These are phyloP conservation scores for Schizosaccharomyces octosporus DNA, from an alignment of 805 yeast genomes.

Conservation along the genomic window DNA sequence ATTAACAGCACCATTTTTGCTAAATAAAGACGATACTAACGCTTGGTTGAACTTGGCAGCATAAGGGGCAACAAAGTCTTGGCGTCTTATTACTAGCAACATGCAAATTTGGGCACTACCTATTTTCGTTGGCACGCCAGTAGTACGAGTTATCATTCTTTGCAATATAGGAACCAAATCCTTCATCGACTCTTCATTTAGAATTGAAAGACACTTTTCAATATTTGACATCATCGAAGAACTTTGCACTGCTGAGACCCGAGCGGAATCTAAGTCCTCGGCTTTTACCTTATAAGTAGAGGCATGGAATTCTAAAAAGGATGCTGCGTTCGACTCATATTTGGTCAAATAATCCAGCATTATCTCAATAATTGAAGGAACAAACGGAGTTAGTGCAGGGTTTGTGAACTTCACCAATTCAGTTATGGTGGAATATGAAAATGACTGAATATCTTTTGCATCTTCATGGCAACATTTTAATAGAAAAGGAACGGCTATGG, in stretches of 20 bases:
- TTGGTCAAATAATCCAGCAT: constrained; percentile 55
- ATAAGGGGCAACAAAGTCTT: constrained; percentile 20
- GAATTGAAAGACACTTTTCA: constrained; percentile 37
- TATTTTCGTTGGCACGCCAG: constrained; percentile 79
- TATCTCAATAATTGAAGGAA: constrained; percentile 43
- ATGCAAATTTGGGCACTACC: constrained; percentile 58
- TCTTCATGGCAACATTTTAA: constrained; percentile 53
- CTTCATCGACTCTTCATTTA: constrained; percentile 28
- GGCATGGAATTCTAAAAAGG: constrained; percentile 68
- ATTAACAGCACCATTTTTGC: constrained; percentile 47
- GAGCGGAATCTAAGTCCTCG: constrained; percentile 40
- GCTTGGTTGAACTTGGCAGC: constrained; percentile 36
- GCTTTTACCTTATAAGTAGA: constrained; percentile 56
- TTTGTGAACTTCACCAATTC: constrained; percentile 45
- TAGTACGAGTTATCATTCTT: constrained; percentile 36
- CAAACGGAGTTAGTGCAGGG: constrained; percentile 30
- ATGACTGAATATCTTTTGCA: constrained; percentile 59
- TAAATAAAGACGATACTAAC: constrained; percentile 14
- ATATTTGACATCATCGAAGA: constrained; percentile 81
- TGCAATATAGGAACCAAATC: constrained; percentile 27
- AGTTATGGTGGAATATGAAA: constrained; percentile 41
- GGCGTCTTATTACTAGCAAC: constrained; percentile 33
- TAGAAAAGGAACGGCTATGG: constrained; percentile 48
- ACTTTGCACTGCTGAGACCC: constrained; percentile 44
- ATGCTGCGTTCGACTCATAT: constrained; percentile 72